Evolutionary conservation across 176 grass and related monocot species (phyloP).

Genomic region (Phyllostachys edulis): DNA sequence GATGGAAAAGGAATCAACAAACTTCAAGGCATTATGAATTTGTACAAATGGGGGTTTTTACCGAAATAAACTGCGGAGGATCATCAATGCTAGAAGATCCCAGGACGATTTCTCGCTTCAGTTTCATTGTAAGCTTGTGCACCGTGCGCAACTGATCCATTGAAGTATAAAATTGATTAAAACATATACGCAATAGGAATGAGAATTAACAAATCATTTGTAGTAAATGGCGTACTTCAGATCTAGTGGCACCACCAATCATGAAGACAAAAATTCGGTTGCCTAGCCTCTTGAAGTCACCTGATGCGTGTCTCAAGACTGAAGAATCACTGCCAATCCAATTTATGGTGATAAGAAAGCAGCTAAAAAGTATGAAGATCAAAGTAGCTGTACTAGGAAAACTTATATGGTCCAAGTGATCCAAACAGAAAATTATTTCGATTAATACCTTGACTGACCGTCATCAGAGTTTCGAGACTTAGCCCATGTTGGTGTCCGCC

Average conservation of each 20-base stretch:
- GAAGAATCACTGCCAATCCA: conserved; percentile 72
- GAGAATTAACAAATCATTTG: neutral
- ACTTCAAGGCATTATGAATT: neutral
- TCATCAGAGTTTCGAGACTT: conserved; percentile 65
- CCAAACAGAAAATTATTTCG: neutral
- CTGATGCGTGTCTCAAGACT: conserved; percentile 55
- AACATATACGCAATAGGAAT: neutral
- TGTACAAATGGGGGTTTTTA: conserved; percentile 15
- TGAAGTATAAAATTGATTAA: conserved; percentile 6
- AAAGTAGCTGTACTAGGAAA: neutral
- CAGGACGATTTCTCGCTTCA: conserved; percentile 84
- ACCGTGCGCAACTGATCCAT: conserved; percentile 61
- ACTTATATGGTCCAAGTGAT: neutral
- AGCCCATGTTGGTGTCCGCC: conserved; percentile 82
- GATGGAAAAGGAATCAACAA: neutral
- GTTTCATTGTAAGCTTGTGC: conserved; percentile 82
- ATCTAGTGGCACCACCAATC: conserved; percentile 92
- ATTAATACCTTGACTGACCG: conserved; percentile 71
- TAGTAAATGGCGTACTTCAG: conserved; percentile 55
- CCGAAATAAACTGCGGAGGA: conserved; percentile 79
- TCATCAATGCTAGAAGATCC: conserved; percentile 82
- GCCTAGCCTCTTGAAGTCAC: conserved; percentile 95
- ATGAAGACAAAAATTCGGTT: conserved; percentile 91
- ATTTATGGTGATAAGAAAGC: conserved; percentile 28
- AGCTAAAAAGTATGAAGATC: neutral